Percentiles rank a stretch among this genome's conserved stretches.
phyloP scores from a whole-genome alignment of 306 rosid species.

The Pterocarpus santalinus region DNA sequence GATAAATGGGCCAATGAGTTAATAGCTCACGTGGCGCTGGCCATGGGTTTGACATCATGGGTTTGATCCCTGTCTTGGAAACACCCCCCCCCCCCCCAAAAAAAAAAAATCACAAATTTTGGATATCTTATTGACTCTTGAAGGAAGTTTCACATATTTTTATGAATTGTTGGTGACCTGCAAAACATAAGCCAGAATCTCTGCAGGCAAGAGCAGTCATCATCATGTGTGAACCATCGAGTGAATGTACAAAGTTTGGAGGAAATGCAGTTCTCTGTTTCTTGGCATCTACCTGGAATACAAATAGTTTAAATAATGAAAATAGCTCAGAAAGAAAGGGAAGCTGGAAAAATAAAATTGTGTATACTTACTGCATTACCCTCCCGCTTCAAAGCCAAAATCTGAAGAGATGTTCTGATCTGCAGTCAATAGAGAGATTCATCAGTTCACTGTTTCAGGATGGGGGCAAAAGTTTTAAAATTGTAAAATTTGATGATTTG shows the following conservation, averaged over 20 bases:
- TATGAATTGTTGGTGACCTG: conserved; percentile 58
- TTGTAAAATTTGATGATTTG: background rate
- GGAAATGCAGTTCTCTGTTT: conserved; percentile 93
- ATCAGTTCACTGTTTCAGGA: conserved; percentile 29
- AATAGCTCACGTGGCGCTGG: background rate
- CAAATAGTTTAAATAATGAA: conserved; percentile 32
- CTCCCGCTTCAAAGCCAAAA: conserved; percentile 81
- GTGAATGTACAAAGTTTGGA: conserved; percentile 86
- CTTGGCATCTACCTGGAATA: conserved; percentile 71
- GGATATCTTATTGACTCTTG: background rate
- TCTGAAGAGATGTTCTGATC: conserved; percentile 85
- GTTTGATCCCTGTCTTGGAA: background rate
- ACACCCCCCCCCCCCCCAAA: too few species aligned
- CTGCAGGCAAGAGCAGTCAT: conserved; percentile 89
- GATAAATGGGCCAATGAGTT: background rate
- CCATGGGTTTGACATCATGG: background rate
- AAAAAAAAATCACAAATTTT: background rate
- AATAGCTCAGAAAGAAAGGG: conserved; percentile 34
- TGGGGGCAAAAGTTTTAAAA: background rate
- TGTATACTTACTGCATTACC: conserved; percentile 61
- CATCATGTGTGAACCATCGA: conserved; percentile 93
- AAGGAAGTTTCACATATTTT: conserved; percentile 26
- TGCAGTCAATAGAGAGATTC: conserved; percentile 54
- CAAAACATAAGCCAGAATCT: conserved; percentile 84
- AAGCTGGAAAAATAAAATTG: conserved; percentile 6